These are phyloP conservation scores for Cantharellus cinnabarinus DNA, from an alignment of 768 basidiomycete species.

Conservation along the genomic window DNA sequence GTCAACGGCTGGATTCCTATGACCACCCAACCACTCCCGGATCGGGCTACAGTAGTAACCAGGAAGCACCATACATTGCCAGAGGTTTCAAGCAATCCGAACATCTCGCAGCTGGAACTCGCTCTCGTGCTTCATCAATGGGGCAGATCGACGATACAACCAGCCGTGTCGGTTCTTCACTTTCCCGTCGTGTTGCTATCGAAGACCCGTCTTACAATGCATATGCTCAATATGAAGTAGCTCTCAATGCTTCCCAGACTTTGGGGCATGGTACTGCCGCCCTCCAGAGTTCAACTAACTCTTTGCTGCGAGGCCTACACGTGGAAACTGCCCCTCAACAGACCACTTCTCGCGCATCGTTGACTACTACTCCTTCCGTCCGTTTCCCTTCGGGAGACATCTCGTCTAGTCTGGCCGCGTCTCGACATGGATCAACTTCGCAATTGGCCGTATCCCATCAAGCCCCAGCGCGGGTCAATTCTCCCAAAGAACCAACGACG, in stretches of 20 bases:
- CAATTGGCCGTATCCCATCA: background rate
- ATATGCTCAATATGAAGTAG: too few species aligned
- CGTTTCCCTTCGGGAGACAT: constrained; percentile 35
- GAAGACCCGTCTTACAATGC: background rate
- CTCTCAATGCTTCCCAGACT: too few species aligned
- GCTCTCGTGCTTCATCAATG: constrained; percentile 77
- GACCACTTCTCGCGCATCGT: background rate
- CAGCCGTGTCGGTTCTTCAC: constrained; percentile 23
- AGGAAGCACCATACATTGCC: constrained; percentile 28
- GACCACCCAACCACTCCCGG: constrained; percentile 22
- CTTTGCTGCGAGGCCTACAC: background rate
- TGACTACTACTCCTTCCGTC: constrained; percentile 12
- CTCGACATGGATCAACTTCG: background rate
- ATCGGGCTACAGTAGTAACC: constrained; percentile 9
- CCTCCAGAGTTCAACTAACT: background rate
- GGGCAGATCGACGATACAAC: constrained; percentile 52
- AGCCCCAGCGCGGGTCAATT: constrained; percentile 24
- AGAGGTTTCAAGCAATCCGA: constrained; percentile 60
- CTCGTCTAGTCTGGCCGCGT: constrained; percentile 6
- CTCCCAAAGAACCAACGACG: constrained; percentile 37
- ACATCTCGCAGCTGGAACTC: constrained; percentile 30
- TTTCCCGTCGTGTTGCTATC: constrained; percentile 37
- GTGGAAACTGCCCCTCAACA: background rate
- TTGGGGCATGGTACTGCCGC: too few species aligned
- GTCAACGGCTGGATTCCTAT: constrained; percentile 42